phyloP scores from a whole-genome alignment of 305 asterid genomes.

The Fraxinus albicans region DNA sequence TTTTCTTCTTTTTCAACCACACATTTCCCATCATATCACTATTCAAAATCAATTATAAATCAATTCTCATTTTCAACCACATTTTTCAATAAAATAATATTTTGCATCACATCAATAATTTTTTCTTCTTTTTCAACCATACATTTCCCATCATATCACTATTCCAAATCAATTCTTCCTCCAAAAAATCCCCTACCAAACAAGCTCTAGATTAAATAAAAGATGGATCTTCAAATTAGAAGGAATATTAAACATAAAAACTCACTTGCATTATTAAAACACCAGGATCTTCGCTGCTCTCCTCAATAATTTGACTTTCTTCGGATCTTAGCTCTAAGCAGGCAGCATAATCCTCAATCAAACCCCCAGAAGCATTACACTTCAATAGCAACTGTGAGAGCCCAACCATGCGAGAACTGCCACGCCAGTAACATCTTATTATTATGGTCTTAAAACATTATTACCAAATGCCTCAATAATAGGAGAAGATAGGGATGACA shows the following conservation, averaged over 20 bases:
- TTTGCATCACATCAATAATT: too few relatives aligned
- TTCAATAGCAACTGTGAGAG: slow-evolving; percentile 82
- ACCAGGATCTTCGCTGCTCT: slow-evolving; percentile 80
- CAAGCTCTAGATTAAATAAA: slow-evolving; percentile 9
- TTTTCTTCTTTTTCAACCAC: too few relatives aligned
- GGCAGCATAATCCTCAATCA: slow-evolving; percentile 94
- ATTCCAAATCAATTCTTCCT: too few relatives aligned
- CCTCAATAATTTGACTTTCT: slow-evolving; percentile 77
- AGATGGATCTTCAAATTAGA: slow-evolving; percentile 14
- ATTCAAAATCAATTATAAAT: too few relatives aligned
- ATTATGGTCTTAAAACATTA: slow-evolving; percentile 12
- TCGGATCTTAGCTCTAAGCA: slow-evolving; percentile 93
- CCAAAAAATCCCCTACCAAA: too few relatives aligned
- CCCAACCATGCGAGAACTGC: slow-evolving; percentile 93
- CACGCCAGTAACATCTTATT: slow-evolving; percentile 24
- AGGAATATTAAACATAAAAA: slow-evolving; percentile 18
- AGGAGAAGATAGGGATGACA: slow-evolving; percentile 8
- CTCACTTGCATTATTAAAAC: slow-evolving; percentile 90
- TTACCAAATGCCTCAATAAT: slow-evolving; percentile 20
- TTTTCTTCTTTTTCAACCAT: too few relatives aligned
- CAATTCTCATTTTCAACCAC: too few relatives aligned
- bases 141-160: too few relatives aligned
- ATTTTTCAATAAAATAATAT: too few relatives aligned
- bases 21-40: too few relatives aligned
- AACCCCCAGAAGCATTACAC: slow-evolving; percentile 58